These are phyloP conservation scores for Talaromyces sp. DNA, from an alignment of 2,329 filamentous ascomycete species.

Conservation along the genomic window DNA sequence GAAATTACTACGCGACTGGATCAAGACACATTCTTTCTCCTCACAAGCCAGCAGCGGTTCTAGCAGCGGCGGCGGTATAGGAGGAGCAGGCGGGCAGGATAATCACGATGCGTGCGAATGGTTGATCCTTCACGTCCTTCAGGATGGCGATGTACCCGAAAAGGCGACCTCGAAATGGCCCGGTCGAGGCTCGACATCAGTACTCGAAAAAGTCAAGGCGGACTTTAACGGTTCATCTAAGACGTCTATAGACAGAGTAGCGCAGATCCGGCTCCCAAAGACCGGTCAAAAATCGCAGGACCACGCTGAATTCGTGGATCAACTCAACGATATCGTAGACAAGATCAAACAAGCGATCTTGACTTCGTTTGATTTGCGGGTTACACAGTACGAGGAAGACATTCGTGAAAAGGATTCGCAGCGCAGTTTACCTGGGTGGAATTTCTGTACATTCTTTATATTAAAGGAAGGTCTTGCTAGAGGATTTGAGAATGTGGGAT, in stretches of 20 bases:
- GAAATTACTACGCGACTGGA: slow-evolving; percentile 82
- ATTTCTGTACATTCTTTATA: slow-evolving; percentile 98
- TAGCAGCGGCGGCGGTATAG: not conserved
- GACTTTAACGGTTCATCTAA: slow-evolving; percentile 85
- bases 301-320: slow-evolving; percentile 72
- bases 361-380: slow-evolving; percentile 82
- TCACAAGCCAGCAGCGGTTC: slow-evolving; percentile 39
- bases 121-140: slow-evolving; percentile 89
- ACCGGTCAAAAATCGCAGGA: slow-evolving; percentile 47
- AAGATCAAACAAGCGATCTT: slow-evolving; percentile 87
- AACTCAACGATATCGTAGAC: slow-evolving; percentile 77
- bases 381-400: slow-evolving; percentile 93
- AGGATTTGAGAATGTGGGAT: slow-evolving; percentile 91
- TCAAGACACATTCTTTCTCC: slow-evolving; percentile 68
- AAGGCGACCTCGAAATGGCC: slow-evolving; percentile 71
- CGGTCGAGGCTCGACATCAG: slow-evolving; percentile 70
- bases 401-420: slow-evolving; percentile 92
- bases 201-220: slow-evolving; percentile 82
- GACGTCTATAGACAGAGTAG: slow-evolving; percentile 68
- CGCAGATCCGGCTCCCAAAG: slow-evolving; percentile 70
- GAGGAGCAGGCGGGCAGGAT: slow-evolving; percentile 63
- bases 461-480: slow-evolving; percentile 90
- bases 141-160: slow-evolving; percentile 67
- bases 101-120: slow-evolving; percentile 97
- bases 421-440: slow-evolving; percentile 86